Conservation (phyloP, 2,329 filamentous ascomycete genomes). For the Phialophora chinensis region DNA sequence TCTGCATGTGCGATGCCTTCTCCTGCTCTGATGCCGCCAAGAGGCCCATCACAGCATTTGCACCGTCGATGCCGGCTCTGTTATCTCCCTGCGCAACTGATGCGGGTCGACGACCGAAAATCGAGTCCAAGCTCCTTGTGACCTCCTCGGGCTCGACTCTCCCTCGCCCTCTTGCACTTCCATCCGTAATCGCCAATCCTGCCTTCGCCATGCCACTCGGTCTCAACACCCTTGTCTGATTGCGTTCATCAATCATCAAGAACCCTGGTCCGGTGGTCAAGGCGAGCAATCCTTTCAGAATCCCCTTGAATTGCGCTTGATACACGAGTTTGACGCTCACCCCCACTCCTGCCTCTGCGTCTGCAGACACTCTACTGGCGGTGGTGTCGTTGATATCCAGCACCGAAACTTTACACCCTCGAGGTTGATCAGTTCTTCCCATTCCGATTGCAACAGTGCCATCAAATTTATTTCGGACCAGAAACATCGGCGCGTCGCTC, state of each 20-base stretch:
- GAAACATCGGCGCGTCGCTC: constrained; percentile 18
- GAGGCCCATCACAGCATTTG: not conserved
- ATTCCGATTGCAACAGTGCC: constrained; percentile 33
- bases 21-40: not conserved
- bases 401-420: constrained; percentile 23
- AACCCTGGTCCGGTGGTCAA: constrained; percentile 28
- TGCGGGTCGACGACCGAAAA: constrained; percentile 25
- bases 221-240: constrained; percentile 17
- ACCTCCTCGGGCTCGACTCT: constrained; percentile 23
- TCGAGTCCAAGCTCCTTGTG: constrained; percentile 30
- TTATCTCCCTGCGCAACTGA: not conserved
- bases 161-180: not conserved
- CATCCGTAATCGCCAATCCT: not conserved
- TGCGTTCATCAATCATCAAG: constrained; percentile 31
- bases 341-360: not conserved
- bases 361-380: not conserved
- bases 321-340: constrained; percentile 21
- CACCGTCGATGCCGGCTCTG: not conserved
- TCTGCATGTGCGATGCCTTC: constrained; percentile 7
- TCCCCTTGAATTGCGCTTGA: constrained; percentile 21
- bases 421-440: constrained; percentile 9
- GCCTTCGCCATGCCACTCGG: not conserved
- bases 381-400: constrained; percentile 12
- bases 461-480: constrained; percentile 33
- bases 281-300: constrained; percentile 28